Conservation (phyloP, 768 basidiomycete genomes). For the Russula dissimulans region DNA sequence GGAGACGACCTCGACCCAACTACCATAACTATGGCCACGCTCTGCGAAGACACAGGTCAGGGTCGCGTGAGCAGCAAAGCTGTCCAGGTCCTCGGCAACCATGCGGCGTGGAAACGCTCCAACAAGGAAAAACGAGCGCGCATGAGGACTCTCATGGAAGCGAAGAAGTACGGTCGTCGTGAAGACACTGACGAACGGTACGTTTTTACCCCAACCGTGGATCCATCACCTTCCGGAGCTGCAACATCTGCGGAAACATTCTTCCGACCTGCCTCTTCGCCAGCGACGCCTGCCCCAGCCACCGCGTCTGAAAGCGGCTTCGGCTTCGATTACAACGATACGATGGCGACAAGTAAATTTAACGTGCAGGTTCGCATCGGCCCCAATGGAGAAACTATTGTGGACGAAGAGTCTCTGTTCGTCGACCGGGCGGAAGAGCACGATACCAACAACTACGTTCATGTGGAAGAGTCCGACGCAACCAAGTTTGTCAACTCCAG, state of each 20-base stretch:
- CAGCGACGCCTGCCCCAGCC: conserved; percentile 15
- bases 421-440: conserved; percentile 64
- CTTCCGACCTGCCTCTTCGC: not conserved
- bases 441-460: conserved; percentile 64
- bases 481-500: conserved; percentile 80
- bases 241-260: not conserved
- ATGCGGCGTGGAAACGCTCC: conserved; percentile 60
- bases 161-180: conserved; percentile 62
- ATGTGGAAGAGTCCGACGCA: conserved; percentile 73
- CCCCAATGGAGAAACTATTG: conserved; percentile 76
- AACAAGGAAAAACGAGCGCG: conserved; percentile 58
- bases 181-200: conserved; percentile 37
- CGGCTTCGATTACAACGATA: conserved; percentile 63
- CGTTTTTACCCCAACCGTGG: not conserved
- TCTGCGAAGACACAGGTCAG: conserved; percentile 70
- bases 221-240: not conserved
- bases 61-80: conserved; percentile 76
- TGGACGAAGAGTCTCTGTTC: conserved; percentile 78
- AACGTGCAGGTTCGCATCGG: conserved; percentile 84
- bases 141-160: conserved; percentile 56
- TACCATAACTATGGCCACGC: conserved; percentile 67
- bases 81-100: conserved; percentile 58
- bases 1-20: conserved; percentile 81
- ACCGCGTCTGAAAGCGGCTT: conserved; percentile 39
- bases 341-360: conserved; percentile 57